Conservation (phyloP, 164 flowering plant species). For the Paratinospora sagittata region DNA sequence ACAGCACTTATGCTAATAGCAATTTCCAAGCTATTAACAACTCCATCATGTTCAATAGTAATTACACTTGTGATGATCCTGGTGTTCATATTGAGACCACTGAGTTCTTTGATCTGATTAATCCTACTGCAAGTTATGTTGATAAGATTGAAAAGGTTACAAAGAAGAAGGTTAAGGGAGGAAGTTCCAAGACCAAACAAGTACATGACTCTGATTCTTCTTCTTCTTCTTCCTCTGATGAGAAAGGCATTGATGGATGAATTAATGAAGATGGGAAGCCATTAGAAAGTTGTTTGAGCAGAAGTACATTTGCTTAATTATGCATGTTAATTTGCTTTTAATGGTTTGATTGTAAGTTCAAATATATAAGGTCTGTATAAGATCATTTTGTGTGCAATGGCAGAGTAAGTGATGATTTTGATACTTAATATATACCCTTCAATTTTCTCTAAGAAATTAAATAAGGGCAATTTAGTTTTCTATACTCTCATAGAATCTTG, state of each 20-base stretch:
- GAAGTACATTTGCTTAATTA: neutral
- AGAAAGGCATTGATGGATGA: neutral
- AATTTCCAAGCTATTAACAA: conserved; percentile 79
- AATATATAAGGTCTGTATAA: neutral
- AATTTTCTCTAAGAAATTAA: too few relatives aligned
- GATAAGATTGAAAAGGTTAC: conserved; percentile 5
- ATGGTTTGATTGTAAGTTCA: neutral
- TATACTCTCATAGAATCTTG: too few relatives aligned
- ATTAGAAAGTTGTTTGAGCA: neutral
- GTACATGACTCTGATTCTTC: too few relatives aligned
- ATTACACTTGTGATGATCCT: conserved; percentile 59
- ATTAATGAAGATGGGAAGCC: neutral
- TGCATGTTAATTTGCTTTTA: neutral
- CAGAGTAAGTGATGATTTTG: too few relatives aligned
- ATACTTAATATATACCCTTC: too few relatives aligned
- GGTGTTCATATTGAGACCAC: conserved; percentile 54
- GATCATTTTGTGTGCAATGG: too few relatives aligned
- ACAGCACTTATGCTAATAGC: conserved; percentile 57
- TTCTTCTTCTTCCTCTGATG: neutral
- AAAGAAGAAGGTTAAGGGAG: conserved; percentile 12
- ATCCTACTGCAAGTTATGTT: neutral
- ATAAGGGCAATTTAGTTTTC: too few relatives aligned
- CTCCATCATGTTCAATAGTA: conserved; percentile 66
- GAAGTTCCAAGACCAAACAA: conserved; percentile 16
- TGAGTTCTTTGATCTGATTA: neutral